Base-by-base conservation (phyloP, 768 basidiomycete species). In the Lepiota brunneoincarnata region DNA sequence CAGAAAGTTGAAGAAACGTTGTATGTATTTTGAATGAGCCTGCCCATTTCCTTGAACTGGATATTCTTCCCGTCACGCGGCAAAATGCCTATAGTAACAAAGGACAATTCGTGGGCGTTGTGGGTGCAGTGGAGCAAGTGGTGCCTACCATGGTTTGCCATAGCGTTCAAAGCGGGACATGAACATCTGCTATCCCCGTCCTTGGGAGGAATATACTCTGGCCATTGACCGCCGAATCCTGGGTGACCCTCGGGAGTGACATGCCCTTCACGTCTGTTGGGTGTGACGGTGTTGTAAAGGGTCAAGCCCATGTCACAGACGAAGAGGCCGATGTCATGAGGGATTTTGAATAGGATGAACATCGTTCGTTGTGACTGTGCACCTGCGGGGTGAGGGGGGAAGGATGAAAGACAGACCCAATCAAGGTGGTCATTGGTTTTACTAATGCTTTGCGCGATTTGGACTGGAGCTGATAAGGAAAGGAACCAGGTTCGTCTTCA, bases 91-190 rank as follows among this genome's bases (percentile, higher is more conserved):
- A 17, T 14, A 35, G n/a, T n/a, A n/a, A n/a, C n/a, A n/a, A n/a
- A n/a, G n/a, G n/a, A n/a, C n/a, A n/a, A n/a, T n/a, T n/a, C n/a
- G n/a, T n/a, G n/a, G n/a, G n/a, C n/a, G n/a, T n/a, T 24, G 15
- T 20, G 15, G 23, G 11, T 14, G 1, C 9, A 3, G 11, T n/a
- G 14, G 20, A 45, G 10, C 40, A 20, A 23, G 72, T 39, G 4
- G 4, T 6, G 55, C 70, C 28, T 36, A 90, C 90, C 91, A 56
- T 92, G 90, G 64, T 92, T 92, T 6, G 90, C 88, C 80, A 93
- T 73, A 0, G 87, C 85, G 59, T 93, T 92, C 55, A 92, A 65
- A 11, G 80, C 88, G 1, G 89, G 89, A 58, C 89, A 91, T 1
- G 84, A 80, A 57, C 81, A 80, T 2, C 90, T 74, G 61, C 88